These are phyloP conservation scores for Gastrolobium bilobum DNA, from an alignment of 306 rosid species.

Conservation along the genomic window DNA sequence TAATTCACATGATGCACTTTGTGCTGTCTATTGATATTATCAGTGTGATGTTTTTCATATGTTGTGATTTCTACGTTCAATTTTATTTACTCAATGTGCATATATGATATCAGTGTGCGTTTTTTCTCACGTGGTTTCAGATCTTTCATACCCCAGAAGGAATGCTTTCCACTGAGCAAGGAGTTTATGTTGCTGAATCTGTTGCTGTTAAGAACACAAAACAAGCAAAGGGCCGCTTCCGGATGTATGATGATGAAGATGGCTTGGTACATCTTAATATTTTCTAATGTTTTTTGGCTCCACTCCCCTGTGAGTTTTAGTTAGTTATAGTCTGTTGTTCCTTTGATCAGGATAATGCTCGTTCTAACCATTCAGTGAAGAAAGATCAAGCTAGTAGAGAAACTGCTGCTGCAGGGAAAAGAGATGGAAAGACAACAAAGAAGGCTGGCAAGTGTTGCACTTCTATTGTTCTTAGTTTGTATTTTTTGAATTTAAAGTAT, in stretches of 20 bases:
- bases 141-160: conserved; percentile 94
- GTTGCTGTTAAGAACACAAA: conserved; percentile 73
- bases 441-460: conserved; percentile 78
- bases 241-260: conserved; percentile 74
- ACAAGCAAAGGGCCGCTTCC: conserved; percentile 89
- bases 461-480: conserved; percentile 35
- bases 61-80: background rate
- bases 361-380: conserved; percentile 74
- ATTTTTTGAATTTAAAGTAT: conserved; percentile 13
- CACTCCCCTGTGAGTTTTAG: background rate
- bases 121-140: conserved; percentile 58
- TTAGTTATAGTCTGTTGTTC: conserved; percentile 33
- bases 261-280: conserved; percentile 56
- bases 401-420: conserved; percentile 68
- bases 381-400: conserved; percentile 75
- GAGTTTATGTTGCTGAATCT: conserved; percentile 92
- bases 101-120: background rate
- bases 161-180: conserved; percentile 89
- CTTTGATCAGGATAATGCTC: conserved; percentile 62
- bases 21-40: conserved; percentile 29
- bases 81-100: conserved; percentile 33
- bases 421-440: conserved; percentile 79
- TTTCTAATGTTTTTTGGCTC: conserved; percentile 9
- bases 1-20: conserved; percentile 47
- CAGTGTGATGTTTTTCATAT: background rate